A percentile compares a stretch with the other conserved stretches of the same genome.
phyloP scores from a whole-genome alignment of 2,329 filamentous ascomycete genomes.

The Aureobasidium sp. region DNA sequence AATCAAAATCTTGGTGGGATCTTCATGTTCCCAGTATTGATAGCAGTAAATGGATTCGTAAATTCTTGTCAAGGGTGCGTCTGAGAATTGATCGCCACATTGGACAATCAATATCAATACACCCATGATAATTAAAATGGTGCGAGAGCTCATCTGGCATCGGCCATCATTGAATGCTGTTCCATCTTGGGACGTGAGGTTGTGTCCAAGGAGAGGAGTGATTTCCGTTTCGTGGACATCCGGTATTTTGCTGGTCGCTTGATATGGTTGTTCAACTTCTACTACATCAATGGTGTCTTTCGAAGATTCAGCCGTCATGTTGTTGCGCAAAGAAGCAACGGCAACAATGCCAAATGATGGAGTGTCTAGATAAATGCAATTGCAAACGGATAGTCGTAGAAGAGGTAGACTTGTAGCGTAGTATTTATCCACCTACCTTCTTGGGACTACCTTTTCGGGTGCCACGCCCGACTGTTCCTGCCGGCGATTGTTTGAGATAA shows the following conservation, averaged over 20 bases:
- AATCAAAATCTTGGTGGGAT: slow-evolving; percentile 26
- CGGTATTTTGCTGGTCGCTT: not conserved
- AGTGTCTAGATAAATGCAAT: not conserved
- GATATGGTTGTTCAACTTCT: not conserved
- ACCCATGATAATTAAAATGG: slow-evolving; percentile 25
- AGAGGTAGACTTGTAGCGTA: not conserved
- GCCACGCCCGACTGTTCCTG: not conserved
- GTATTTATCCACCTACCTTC: slow-evolving; percentile 6
- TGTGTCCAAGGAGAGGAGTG: not conserved
- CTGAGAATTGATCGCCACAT: slow-evolving; percentile 33
- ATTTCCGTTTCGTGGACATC: not conserved
- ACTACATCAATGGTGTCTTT: not conserved
- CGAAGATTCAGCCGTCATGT: not conserved
- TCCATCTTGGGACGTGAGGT: not conserved
- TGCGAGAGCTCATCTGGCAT: not conserved
- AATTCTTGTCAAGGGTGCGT: slow-evolving; percentile 43
- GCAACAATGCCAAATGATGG: not conserved
- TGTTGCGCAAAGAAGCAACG: not conserved
- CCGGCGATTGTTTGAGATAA: not conserved
- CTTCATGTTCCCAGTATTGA: slow-evolving; percentile 38
- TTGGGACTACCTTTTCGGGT: not conserved
- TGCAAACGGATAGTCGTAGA: not conserved
- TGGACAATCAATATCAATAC: slow-evolving; percentile 40
- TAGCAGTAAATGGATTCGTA: slow-evolving; percentile 51
- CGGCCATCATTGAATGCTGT: not conserved